A percentile compares a stretch with the other conserved stretches of the same genome.
Evolutionary conservation across 1,284 basidiomycete genomes (phyloP).

Genomic region (Sutorius eximius): DNA sequence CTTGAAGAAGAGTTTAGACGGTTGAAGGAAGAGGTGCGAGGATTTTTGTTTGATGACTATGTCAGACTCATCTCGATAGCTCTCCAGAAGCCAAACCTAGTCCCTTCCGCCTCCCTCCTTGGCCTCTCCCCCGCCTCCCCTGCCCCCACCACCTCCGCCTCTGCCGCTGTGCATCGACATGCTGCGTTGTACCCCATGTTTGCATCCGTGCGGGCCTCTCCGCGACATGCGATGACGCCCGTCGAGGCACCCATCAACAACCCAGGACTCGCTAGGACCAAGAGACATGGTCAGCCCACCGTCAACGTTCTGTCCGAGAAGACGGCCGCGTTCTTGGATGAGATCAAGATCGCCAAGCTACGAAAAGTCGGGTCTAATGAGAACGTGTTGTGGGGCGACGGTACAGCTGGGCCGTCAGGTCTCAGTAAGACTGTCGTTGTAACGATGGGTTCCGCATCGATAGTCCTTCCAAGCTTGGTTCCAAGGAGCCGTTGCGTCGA

Average conservation of each 20-base stretch:
- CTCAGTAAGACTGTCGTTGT: slow-evolving; percentile 34
- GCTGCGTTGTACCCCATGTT: slow-evolving; percentile 43
- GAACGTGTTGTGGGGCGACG: slow-evolving; percentile 23
- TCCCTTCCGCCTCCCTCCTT: slow-evolving; percentile 20
- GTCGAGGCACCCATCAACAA: slow-evolving; percentile 65
- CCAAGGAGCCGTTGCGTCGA: slow-evolving; percentile 27
- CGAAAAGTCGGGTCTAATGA: slow-evolving; percentile 44
- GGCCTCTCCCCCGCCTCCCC: slow-evolving; percentile 36
- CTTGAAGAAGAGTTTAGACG: slow-evolving; percentile 66
- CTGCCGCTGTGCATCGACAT: slow-evolving; percentile 37
- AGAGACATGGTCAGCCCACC: slow-evolving; percentile 57
- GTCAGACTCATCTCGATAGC: slow-evolving; percentile 29
- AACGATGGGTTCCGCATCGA: neutral
- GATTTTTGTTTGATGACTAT: neutral
- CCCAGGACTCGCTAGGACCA: slow-evolving; percentile 29
- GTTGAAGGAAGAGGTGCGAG: slow-evolving; percentile 61
- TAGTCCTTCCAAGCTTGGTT: slow-evolving; percentile 11
- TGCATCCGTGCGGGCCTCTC: slow-evolving; percentile 56
- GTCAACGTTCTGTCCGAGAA: slow-evolving; percentile 71
- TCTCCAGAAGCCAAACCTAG: slow-evolving; percentile 42
- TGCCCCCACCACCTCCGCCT: slow-evolving; percentile 51
- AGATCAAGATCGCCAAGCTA: slow-evolving; percentile 72
- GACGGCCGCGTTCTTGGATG: slow-evolving; percentile 75
- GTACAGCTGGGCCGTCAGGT: slow-evolving; percentile 27
- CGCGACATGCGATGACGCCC: slow-evolving; percentile 58